A percentile compares a stretch with the other conserved stretches of the same genome.
phyloP scores from a whole-genome alignment of 2,329 filamentous ascomycete genomes.

The Sporothrix schenckii region DNA sequence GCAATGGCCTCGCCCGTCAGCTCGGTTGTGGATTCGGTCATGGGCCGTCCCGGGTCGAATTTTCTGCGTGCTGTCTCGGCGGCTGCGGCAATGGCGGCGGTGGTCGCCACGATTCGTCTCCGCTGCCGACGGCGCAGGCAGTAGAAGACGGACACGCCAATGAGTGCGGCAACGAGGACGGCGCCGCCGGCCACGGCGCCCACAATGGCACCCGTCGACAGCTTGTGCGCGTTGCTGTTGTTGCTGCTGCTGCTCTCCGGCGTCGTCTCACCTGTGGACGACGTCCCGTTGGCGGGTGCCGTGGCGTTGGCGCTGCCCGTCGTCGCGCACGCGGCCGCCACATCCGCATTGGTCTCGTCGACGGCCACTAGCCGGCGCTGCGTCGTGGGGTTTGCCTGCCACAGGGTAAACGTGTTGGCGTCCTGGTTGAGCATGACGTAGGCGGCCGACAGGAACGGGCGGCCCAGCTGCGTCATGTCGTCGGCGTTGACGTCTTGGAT shows the following conservation, averaged over 20 bases:
- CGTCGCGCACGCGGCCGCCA: background rate
- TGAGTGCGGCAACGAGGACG: background rate
- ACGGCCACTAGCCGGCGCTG: slow-evolving; percentile 33
- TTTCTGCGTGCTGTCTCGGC: background rate
- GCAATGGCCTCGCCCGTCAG: background rate
- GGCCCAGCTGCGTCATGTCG: slow-evolving; percentile 39
- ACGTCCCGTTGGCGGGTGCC: background rate
- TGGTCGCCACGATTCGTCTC: background rate
- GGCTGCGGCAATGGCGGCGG: background rate
- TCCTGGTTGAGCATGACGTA: slow-evolving; percentile 43
- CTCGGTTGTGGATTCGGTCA: background rate
- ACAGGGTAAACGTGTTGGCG: slow-evolving; percentile 36
- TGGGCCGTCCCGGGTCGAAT: background rate
- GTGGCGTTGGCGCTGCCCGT: background rate
- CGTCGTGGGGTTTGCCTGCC: slow-evolving; percentile 32
- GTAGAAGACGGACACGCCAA: background rate
- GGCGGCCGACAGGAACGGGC: slow-evolving; percentile 41
- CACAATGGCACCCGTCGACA: background rate
- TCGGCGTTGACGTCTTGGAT: slow-evolving; percentile 37
- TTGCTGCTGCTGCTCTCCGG: background rate
- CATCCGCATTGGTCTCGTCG: slow-evolving; percentile 21
- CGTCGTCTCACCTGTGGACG: background rate
- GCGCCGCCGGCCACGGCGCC: background rate
- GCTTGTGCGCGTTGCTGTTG: background rate
- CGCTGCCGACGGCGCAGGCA: background rate